Conservation (phyloP, 805 yeast species). For the Candida montana region DNA sequence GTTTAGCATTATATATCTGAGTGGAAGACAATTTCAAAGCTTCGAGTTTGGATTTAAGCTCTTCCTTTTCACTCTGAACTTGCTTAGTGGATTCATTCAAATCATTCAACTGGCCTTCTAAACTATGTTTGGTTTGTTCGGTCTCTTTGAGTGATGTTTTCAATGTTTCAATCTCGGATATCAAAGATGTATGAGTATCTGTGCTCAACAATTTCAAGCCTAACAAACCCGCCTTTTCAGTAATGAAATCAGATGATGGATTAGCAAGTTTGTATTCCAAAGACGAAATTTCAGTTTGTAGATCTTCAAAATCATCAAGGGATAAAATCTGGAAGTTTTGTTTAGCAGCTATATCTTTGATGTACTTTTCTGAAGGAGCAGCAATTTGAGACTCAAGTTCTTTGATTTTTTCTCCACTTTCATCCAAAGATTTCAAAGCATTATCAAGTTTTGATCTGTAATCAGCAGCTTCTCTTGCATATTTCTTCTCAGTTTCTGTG, state of each 20-base stretch:
- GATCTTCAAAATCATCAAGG: conserved; percentile 9
- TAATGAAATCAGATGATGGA: conserved; percentile 16
- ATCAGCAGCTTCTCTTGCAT: conserved; percentile 20
- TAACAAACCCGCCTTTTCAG: conserved; percentile 12
- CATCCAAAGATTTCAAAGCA: conserved; percentile 7
- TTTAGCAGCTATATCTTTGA: conserved; percentile 25
- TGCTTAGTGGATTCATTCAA: background rate
- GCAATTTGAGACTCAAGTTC: conserved; percentile 10
- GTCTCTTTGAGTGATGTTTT: background rate
- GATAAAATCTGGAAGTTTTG: conserved; percentile 21
- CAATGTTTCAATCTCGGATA: conserved; percentile 5
- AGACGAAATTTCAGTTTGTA: conserved; percentile 5
- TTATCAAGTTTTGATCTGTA: conserved; percentile 14
- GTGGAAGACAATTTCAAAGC: conserved; percentile 1
- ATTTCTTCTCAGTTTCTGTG: conserved; percentile 17
- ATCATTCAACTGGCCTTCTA: background rate
- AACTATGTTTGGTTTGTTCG: background rate
- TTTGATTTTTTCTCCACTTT: conserved; percentile 1
- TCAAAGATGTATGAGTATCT: conserved; percentile 9
- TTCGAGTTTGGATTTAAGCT: background rate
- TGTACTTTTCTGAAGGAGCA: conserved; percentile 28
- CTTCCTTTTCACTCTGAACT: background rate
- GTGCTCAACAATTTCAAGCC: conserved; percentile 12
- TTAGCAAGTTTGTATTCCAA: conserved; percentile 11
- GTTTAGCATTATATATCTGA: conserved; percentile 1